Evolutionary conservation across 208 protist species (phyloP), one percentile per base, ranked within the genome.

Genomic region (Leishmania guyanensis): DNA sequence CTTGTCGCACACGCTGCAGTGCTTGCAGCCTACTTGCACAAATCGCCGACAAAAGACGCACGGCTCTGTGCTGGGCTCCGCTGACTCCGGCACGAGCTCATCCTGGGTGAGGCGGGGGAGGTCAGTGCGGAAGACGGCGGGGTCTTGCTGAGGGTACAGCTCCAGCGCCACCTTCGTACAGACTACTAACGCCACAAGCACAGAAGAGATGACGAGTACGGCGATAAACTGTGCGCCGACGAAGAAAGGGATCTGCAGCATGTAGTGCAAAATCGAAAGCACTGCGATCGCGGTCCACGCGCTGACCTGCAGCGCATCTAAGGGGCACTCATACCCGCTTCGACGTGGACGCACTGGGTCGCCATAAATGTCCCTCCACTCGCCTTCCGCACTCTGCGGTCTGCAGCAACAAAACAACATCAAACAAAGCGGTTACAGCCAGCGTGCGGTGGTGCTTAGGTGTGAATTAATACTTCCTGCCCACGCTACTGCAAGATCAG

Each of bases 1-100:
- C 83, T 97, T 97, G 77, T 98, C 94, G 75, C 96, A 98, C 72
- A 96, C 86, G 54, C 91, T 91, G 77, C 96, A 98, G 84, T 98
- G 96, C 82, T 95, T 98, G 82, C 92, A 90, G 62, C 84, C 85
- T 20, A 76, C 75, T 50, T 80, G 53, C 1, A 97, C 94, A 84
- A 94, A 97, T 48, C 94, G 92, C 2, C 94, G 87, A 77, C 94
- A 97, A 77, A 94, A 97, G 22, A 95, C 83, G 66, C 94, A 97
- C 66, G 91, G 90, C 75, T 90, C 89, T 51, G 79, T 92, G 2
- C 91, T 90, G 22, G 81, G 71, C 17, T 75, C 51, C 8, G 81
- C 81, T 1, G 85, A 85, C 43, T 84, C 88, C 29, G 60, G 74
- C 66, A 91, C 88, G 8, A 96, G 87, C 69, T 92, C 84, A 0